phyloP scores from a whole-genome alignment of 2,329 filamentous ascomycete species.

The Setomelanomma holmii region DNA sequence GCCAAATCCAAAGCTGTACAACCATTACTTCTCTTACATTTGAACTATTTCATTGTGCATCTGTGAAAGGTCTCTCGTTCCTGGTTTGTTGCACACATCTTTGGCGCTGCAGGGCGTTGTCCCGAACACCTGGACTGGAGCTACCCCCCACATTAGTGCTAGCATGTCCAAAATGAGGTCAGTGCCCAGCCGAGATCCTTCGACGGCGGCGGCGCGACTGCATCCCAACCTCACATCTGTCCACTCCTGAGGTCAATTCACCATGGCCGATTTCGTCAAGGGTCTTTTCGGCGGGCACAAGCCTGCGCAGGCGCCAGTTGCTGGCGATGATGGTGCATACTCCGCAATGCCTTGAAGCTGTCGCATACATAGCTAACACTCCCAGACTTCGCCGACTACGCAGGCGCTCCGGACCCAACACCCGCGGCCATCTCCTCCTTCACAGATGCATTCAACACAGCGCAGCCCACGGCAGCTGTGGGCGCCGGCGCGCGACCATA shows the following conservation, averaged over 20 bases:
- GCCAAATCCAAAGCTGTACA: too few species aligned
- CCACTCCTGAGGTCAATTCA: slow-evolving; percentile 27
- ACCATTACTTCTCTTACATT: not conserved
- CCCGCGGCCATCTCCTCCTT: slow-evolving; percentile 57
- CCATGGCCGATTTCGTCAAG: slow-evolving; percentile 66
- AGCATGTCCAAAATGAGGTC: slow-evolving; percentile 36
- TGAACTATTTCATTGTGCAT: not conserved
- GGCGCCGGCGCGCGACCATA: slow-evolving; percentile 65
- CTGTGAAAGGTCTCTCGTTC: too few species aligned
- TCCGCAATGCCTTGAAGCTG: not conserved
- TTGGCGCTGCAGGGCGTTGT: not conserved
- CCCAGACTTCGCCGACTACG: slow-evolving; percentile 93
- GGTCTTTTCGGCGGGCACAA: slow-evolving; percentile 74
- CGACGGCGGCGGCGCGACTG: slow-evolving; percentile 22
- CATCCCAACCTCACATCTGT: slow-evolving; percentile 24
- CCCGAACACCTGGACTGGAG: not conserved
- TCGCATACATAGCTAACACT: slow-evolving; percentile 4
- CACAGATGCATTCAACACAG: slow-evolving; percentile 41
- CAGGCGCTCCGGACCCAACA: slow-evolving; percentile 73
- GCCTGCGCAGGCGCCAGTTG: slow-evolving; percentile 60
- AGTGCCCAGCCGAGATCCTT: slow-evolving; percentile 33
- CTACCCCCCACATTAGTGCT: slow-evolving; percentile 34
- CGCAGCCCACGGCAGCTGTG: slow-evolving; percentile 50
- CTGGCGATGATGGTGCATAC: slow-evolving; percentile 69
- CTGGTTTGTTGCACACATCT: too few species aligned